Base-by-base conservation (phyloP, 805 yeast species). In the Cyberlindnera lachancei region DNA sequence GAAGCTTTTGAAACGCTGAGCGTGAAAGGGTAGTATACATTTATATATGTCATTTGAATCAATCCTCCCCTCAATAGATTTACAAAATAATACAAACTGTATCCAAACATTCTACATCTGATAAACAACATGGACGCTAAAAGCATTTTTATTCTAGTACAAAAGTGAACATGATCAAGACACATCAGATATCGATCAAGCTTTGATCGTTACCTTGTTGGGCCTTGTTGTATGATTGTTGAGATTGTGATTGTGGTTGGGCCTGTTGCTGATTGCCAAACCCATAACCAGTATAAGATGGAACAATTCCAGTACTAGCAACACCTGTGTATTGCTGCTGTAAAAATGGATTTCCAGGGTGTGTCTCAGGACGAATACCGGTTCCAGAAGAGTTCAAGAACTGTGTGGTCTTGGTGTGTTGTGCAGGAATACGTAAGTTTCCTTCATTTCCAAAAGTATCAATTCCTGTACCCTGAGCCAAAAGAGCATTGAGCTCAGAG, bases 361-460 rank as follows among this genome's bases (percentile, higher is more conserved):
- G 53, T 10, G 25, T 16, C 15, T 41, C 69, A 21, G 59, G 61
- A 16, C 59, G 54, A 11, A 52, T 40, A 24, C 95, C 95, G 6
- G 90, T 83, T 48, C 96, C 96, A 40, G 83, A 79, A 16, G 95
- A 83, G 58, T 83, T 86, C 47, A 90, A 70, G 53, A 88, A 87
- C 13, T 74, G 78, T 5, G 79, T 77, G 3, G 92, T 77, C 44
- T 72, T 74, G 2, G 96, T 90, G 55, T 83, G 90, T 52, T 90
- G 96, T 28, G 94, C 94, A 4, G 97, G 95, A 34, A 90, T 73
- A 61, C 96, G 77, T 7, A 75, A 56, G 15, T 75, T 79, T 34
- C 95, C 95, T 13, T 81, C 76, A 57, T 85, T 86, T 54, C 95
- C 95, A 56, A 84, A 92, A 0, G 96, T 88, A 61, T 88, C 98